These are phyloP conservation scores for Hygrophila difformis DNA, from an alignment of 257 asterid species.

Conservation along the genomic window DNA sequence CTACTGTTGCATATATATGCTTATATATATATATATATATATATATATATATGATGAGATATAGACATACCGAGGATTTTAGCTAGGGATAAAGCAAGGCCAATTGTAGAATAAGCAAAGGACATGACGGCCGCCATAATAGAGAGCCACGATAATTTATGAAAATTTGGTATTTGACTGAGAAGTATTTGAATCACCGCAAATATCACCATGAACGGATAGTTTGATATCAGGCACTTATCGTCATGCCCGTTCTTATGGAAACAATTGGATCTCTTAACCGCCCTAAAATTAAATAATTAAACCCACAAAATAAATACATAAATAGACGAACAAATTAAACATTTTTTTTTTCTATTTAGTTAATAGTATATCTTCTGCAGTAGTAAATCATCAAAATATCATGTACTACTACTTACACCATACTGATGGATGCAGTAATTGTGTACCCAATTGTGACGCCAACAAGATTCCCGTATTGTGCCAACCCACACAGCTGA, in stretches of 20 bases:
- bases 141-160: slow-evolving; percentile 75
- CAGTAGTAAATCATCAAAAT: neutral
- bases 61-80: slow-evolving; percentile 46
- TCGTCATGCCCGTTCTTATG: slow-evolving; percentile 54
- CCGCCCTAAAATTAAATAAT: no score
- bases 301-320: no score
- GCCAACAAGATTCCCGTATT: slow-evolving; percentile 55
- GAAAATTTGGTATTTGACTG: slow-evolving; percentile 82
- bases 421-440: slow-evolving; percentile 70
- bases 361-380: no score
- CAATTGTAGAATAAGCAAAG: slow-evolving; percentile 69
- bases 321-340: no score
- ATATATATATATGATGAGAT: no score
- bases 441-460: slow-evolving; percentile 69
- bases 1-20: no score
- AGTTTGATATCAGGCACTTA: slow-evolving; percentile 34
- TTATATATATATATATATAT: no score
- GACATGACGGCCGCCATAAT: slow-evolving; percentile 87
- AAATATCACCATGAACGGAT: slow-evolving; percentile 56
- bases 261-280: slow-evolving; percentile 65
- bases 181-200: slow-evolving; percentile 56
- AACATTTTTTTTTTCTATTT: neutral
- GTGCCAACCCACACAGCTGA: slow-evolving; percentile 58
- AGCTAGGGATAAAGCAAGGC: slow-evolving; percentile 78
- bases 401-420: no score